Evolutionary conservation across 179 eudicot genomes (phyloP), one percentile per base, ranked within the genome.

Genomic region (Heliamphora pulchella): DNA sequence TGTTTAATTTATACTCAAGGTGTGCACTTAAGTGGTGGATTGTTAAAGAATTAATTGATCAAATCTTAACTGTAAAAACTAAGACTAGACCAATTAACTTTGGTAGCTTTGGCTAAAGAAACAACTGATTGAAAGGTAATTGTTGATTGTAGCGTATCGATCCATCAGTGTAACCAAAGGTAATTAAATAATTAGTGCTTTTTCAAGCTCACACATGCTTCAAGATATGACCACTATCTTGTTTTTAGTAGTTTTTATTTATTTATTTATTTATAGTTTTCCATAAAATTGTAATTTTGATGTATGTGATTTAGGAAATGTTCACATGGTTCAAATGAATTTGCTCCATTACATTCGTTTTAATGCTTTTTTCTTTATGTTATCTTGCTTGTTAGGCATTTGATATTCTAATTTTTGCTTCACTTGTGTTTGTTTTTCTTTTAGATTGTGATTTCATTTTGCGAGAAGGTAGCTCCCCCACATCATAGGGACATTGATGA

Each of bases 401-500:
- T 31, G 76, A 74, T 76, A 57, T 62, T 55, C 55, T 80, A 55
- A 71, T 80, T 15, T 17, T 43, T 46, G 20, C 62, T 18, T 64
- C 14, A 15, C 57, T 74, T 61, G 11, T 53, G 11, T 17, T 75
- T 55, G 48, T 78, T 76, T 51, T 31, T 77, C 44, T 63, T 68
- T 61, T 76, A 80, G 80, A 79, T 75, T 78, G 64, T 70, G 63
- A 62, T 79, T 68, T 68, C 43, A 48, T 51, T 68, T 77, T 79
- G 80, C 79, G 53, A 76, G 75, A 80, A 83, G 86, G 84, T 81
- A 75, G 86, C 73, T 59, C 83, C 62, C 82, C 78, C 64, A 55
- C 63, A 31, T 74, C 79, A 44, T 78, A 81, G 86, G 51, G 81
- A 78, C 86, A 53, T 84, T 86, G 92, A 91, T 88, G 83, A 91